Evolutionary conservation across 768 basidiomycete species (phyloP).

Genomic region (Tricholoma matsutake): DNA sequence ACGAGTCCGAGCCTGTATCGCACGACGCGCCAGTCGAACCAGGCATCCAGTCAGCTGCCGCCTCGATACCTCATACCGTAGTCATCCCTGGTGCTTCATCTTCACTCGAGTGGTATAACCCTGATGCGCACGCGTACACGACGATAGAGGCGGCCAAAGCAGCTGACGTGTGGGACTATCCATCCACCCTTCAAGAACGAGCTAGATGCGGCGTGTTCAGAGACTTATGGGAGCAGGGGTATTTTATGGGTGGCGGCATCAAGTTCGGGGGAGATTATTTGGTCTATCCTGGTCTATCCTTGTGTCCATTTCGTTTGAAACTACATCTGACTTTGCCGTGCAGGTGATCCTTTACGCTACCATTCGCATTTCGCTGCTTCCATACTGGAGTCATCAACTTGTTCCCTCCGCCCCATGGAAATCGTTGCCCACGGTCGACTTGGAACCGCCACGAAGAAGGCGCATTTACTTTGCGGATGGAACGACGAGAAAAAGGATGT

Average conservation of each 20-base stretch:
- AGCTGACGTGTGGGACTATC: constrained; percentile 78
- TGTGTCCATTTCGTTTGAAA: not conserved
- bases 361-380: constrained; percentile 95
- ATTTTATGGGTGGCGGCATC: constrained; percentile 86
- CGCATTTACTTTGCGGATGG: constrained; percentile 89
- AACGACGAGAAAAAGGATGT: constrained; percentile 65
- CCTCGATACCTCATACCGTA: constrained; percentile 37
- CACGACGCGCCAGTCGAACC: not conserved
- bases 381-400: constrained; percentile 61
- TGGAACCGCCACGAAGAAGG: constrained; percentile 96
- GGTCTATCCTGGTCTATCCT: constrained; percentile 82
- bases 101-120: constrained; percentile 66
- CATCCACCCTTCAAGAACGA: constrained; percentile 57
- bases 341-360: constrained; percentile 92
- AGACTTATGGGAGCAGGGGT: constrained; percentile 78
- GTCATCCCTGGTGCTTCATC: constrained; percentile 65
- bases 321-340: not conserved
- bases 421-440: constrained; percentile 93
- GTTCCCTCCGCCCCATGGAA: constrained; percentile 80
- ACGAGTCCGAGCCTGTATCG: not conserved
- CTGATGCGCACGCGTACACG: constrained; percentile 39
- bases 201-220: constrained; percentile 80
- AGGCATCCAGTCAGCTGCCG: not conserved
- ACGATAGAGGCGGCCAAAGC: constrained; percentile 58
- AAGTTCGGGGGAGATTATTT: constrained; percentile 96